A percentile compares a stretch with the other conserved stretches of the same genome.
Conservation (phyloP, 2,329 filamentous ascomycete species). For the Sarocladium brachiariae region DNA sequence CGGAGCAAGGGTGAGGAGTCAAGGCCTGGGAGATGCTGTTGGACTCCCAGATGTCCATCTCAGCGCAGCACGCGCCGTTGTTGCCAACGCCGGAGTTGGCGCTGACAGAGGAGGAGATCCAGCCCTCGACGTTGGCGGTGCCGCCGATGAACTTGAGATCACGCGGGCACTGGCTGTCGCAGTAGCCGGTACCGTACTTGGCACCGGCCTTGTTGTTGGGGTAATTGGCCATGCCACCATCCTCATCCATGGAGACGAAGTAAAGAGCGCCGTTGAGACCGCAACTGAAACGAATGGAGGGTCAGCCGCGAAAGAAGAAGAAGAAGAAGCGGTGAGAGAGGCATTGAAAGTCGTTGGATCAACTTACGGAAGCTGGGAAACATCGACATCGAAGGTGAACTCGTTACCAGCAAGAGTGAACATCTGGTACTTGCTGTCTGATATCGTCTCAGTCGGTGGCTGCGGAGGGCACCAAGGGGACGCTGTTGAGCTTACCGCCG, state of each 20-base stretch:
- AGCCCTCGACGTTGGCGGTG: slow-evolving; percentile 33
- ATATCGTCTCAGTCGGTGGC: not conserved
- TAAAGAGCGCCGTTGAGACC: slow-evolving; percentile 62
- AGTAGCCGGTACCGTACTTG: slow-evolving; percentile 51
- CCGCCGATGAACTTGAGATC: slow-evolving; percentile 44
- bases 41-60: slow-evolving; percentile 55
- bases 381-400: slow-evolving; percentile 62
- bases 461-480: not conserved
- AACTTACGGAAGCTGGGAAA: slow-evolving; percentile 43
- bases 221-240: slow-evolving; percentile 41
- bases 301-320: no score
- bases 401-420: slow-evolving; percentile 56
- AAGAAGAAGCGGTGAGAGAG: no score
- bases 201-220: slow-evolving; percentile 38
- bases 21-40: slow-evolving; percentile 51
- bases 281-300: no score
- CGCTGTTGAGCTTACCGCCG: slow-evolving; percentile 16
- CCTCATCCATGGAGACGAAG: slow-evolving; percentile 47
- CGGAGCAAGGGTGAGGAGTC: slow-evolving; percentile 49
- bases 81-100: slow-evolving; percentile 40
- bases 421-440: slow-evolving; percentile 48
- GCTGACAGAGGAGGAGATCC: slow-evolving; percentile 42
- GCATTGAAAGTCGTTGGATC: not conserved
- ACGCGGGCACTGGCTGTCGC: slow-evolving; percentile 39
- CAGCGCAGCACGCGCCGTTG: slow-evolving; percentile 47